phyloP scores from a whole-genome alignment of 2,329 filamentous ascomycete species.

The Aureobasidium sp. region DNA sequence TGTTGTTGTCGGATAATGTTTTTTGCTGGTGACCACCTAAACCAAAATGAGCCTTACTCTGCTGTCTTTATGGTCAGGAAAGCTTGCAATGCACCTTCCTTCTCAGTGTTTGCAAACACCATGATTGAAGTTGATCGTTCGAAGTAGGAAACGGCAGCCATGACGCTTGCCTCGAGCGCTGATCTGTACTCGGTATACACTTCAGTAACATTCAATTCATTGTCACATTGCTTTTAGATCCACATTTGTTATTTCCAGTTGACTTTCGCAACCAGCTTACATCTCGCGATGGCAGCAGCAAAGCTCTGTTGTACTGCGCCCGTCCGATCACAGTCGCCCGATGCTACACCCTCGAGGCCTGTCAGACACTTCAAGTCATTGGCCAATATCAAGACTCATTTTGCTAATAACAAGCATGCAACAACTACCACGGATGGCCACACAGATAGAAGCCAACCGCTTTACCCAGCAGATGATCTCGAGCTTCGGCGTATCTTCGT shows the following conservation, averaged over 20 bases:
- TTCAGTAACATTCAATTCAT: background rate
- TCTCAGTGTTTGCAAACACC: background rate
- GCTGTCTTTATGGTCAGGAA: too few species aligned
- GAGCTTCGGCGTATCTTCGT: slow-evolving; percentile 20
- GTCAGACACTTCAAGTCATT: slow-evolving; percentile 6
- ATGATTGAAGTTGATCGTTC: background rate
- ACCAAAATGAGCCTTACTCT: too few species aligned
- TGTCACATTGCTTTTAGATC: background rate
- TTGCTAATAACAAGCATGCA: background rate
- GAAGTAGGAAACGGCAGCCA: background rate
- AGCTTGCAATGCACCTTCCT: background rate
- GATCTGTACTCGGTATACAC: background rate
- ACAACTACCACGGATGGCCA: background rate
- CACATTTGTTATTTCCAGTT: background rate
- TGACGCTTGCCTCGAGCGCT: background rate
- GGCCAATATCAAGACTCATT: slow-evolving; percentile 5
- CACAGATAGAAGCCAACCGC: background rate
- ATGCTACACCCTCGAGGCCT: slow-evolving; percentile 1
- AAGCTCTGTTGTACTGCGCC: slow-evolving; percentile 11
- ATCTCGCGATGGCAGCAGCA: slow-evolving; percentile 3
- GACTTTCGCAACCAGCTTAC: background rate
- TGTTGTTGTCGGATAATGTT: background rate
- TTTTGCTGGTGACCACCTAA: too few species aligned
- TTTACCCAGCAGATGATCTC: slow-evolving; percentile 3
- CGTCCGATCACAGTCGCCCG: slow-evolving; percentile 8